Base-by-base conservation (phyloP, 495 filamentous ascomycete species). In the Ascodesmis nigricans region DNA sequence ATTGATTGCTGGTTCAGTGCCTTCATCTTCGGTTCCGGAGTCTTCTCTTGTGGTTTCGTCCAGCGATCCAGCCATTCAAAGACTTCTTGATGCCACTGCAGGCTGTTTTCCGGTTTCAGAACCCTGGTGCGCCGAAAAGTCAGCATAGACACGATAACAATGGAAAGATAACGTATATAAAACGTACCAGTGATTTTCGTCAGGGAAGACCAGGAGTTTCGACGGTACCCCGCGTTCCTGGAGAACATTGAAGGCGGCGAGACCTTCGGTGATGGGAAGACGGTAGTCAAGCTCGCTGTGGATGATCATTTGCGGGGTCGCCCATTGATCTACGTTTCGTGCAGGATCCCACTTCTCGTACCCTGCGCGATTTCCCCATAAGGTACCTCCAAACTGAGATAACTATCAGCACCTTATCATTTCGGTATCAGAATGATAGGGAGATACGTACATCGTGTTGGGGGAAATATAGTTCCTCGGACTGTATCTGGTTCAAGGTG, bases 211-310 rank as follows among this genome's bases (percentile, higher is more conserved):
- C 42, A 95, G 49, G 49, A 78, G 60, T 46, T 61, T 65, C 43
- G 75, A 82, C 15, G 73, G 70, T 1, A 78, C 59, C 6, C 66
- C 67, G 42, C 60, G 62, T 2, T 62, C 66, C 58, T 95, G 84
- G 34, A 95, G 59, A 4, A 81, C 70, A 43, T 92, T 87, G 55
- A 95, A 92, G 8, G 78, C 73, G 3, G 81, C 69, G 21, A 92
- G 55, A 0, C 83, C 84, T 50, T 92, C 83, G 1, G 57, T 61
- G 29, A 92, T 71, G 2, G 81, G 75, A n/a, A 95, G 57, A 5
- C 84, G 68, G 53, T 93, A 95, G 53, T 93, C 84, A 14, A 87
- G 64, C 49, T 87, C 80, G 50, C 69, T 81, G 55, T 93, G 84
- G 32, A 93, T 83, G 45, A 92, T 64, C 54, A 65, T 34, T 24